Evolutionary conservation across 192 early-diverging fungal genomes (phyloP).

Genomic region (Coemansia sp.): DNA sequence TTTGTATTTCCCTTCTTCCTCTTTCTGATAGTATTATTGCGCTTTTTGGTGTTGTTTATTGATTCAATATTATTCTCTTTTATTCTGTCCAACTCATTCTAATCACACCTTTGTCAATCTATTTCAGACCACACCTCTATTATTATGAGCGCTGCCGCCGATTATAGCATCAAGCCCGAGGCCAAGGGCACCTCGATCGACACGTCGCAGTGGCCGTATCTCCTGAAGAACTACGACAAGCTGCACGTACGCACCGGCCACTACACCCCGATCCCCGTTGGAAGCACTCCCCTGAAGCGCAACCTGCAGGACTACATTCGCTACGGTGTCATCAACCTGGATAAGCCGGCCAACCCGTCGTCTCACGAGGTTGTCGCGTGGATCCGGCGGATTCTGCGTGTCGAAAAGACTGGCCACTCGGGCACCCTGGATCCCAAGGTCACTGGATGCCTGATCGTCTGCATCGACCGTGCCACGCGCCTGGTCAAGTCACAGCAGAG

Average conservation of each 20-base stretch:
- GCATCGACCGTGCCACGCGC: constrained; percentile 96
- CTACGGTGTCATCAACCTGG: constrained; percentile 99
- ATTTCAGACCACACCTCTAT: too few relatives aligned
- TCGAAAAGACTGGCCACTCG: constrained; percentile 98
- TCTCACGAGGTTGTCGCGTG: constrained; percentile 99
- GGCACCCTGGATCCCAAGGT: constrained; percentile 99
- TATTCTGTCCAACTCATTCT: too few relatives aligned
- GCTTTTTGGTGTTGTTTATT: background rate
- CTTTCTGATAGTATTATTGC: background rate
- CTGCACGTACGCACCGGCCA: constrained; percentile 95
- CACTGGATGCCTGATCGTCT: constrained; percentile 98
- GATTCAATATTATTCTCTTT: constrained; percentile 4
- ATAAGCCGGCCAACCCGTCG: constrained; percentile 99
- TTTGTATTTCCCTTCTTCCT: background rate
- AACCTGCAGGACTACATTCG: constrained; percentile 84
- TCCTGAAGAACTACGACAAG: constrained; percentile 98
- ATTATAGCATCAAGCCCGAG: constrained; percentile 79
- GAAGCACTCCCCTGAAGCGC: constrained; percentile 93
- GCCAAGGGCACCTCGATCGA: constrained; percentile 73
- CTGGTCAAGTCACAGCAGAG: constrained; percentile 99
- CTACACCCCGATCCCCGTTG: constrained; percentile 96
- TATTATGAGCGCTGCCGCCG: constrained; percentile 19
- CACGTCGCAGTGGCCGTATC: constrained; percentile 92
- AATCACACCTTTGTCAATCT: too few relatives aligned
- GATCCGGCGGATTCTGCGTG: constrained; percentile 95